Base-by-base conservation (phyloP, 495 filamentous ascomycete genomes). In the Xylaria scruposa region DNA sequence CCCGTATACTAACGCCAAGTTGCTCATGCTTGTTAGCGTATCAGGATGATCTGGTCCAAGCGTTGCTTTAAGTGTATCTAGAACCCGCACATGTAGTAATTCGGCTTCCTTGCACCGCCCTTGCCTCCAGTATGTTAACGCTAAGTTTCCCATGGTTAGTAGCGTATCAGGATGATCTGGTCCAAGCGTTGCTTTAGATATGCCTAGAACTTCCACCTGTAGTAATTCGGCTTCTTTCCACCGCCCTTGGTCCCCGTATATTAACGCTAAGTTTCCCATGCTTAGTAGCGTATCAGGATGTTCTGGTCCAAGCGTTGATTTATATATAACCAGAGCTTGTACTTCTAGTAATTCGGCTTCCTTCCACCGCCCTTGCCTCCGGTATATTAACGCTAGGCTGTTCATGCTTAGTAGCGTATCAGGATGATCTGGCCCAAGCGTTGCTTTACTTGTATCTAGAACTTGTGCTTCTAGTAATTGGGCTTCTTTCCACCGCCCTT, bases 161-260 rank as follows among this genome's bases (percentile, higher is more conserved):
- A 87, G 64, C 10, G 82, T 85, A 19, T 71, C 7, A 24, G 80
- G 79, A 78, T 86, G 80, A 33, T 82, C 75, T 10, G 68, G 60
- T 0, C 85, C 82, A 2, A 85, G 65, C 36, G 76, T 36, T 70
- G 26, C 72, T 63, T 77, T 79, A 0, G 56, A 70, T 5, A 59
- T 73, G 56, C 81, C 74, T 19, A 82, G 24, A 12, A 78, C 77
- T 65, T 79, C 75, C 12, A 72, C 54, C 2, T 75, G 19, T 8
- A 87, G 69, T 58, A 66, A 12, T 62, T 83, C 80, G 12, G 83
- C 84, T 54, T 85, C 77, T 19, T 79, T 64, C 75, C 68, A 85
- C 26, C 21, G 38, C 36, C 60, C 38, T n/a, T 44, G 60, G 53
- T 68, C 46, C n/a, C 36, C 8, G 46, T 81, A 82, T 62, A 67